Evolutionary conservation across 23 red algal genomes (phyloP), one percentile per base, ranked within the genome.

Genomic region (Gracilaria caudata): DNA sequence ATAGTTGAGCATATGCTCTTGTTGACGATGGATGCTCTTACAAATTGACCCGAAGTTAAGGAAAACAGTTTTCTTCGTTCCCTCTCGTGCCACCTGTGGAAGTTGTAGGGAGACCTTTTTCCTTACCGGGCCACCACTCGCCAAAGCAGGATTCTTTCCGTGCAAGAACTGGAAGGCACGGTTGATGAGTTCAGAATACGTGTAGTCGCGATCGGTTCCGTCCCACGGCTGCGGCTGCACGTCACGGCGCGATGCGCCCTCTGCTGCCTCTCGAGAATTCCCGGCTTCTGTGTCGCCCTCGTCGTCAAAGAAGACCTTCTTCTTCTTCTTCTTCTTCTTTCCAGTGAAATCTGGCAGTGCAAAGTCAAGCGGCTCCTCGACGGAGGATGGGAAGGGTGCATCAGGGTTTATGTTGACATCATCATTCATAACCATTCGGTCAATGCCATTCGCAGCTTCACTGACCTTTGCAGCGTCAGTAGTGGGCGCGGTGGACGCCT

Each of bases 11-110:
- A 98, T 73, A 73, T 98, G 96, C 40, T 98, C 96, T 75, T 92
- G 96, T 44, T 98, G 96, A 29, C 96, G 81, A 65, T 93, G 92
- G 68, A 95, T 88, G 39, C 87, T 92, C 81, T 95, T 94, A 68
- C 92, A 95, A n/a, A 98, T 98, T 68, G 87, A 84, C 12, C 92
- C 93, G 81, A 98, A 98, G 71, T 98, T 98, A 60, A 98, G 77
- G 78, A 98, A 95, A 9, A 98, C 87, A 13, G 92, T 98, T 71
- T 94, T 94, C 55, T 98, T 98, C 25, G 92, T 93, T 73, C 92
- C 92, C 45, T 98, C 96, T 54, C 93, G 60, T 5, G 89, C 93
- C 66, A 98, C 89, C 44, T 95, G 92, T 43, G 96, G 96, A 35
- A 94, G 88, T 20, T 90, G 87, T 29, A 95, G 55, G 8, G 87